Conservation (phyloP, 495 filamentous ascomycete species). For the Aspergillus heteromorphus region DNA sequence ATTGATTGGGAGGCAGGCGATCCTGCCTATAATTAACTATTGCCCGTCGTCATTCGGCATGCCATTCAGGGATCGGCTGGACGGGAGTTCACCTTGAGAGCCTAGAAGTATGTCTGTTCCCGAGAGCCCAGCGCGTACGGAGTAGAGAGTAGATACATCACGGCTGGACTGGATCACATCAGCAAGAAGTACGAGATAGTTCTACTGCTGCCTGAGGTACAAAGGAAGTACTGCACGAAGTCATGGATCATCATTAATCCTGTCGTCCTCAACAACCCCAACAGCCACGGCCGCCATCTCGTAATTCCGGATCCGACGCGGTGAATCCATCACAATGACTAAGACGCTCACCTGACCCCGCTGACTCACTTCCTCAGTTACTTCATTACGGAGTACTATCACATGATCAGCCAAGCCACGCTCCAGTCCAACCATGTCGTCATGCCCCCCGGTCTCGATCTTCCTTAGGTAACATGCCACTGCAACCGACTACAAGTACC, state of each 20-base stretch:
- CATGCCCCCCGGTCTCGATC: conserved; percentile 4
- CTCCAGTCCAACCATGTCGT: conserved; percentile 12
- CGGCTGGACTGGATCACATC: too few relatives aligned
- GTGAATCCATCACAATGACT: neutral
- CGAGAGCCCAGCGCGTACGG: too few relatives aligned
- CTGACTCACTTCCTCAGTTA: conserved; percentile 18
- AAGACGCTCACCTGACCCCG: conserved; percentile 9
- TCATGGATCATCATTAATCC: neutral
- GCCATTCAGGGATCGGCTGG: neutral
- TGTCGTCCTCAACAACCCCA: neutral
- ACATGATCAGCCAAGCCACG: conserved; percentile 10
- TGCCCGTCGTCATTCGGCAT: neutral
- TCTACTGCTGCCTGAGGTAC: too few relatives aligned
- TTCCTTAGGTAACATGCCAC: neutral
- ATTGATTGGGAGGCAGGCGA: neutral
- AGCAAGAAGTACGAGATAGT: too few relatives aligned
- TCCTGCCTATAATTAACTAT: neutral
- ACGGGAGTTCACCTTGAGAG: too few relatives aligned
- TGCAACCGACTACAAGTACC: conserved; percentile 4
- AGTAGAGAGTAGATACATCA: too few relatives aligned
- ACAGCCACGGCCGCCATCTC: neutral
- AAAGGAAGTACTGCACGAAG: too few relatives aligned
- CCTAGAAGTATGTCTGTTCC: too few relatives aligned
- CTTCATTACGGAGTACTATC: conserved; percentile 5
- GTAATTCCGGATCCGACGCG: neutral